These are phyloP conservation scores for Colletotrichum sp. DNA, from an alignment of 2,329 filamentous ascomycete genomes.

Conservation along the genomic window DNA sequence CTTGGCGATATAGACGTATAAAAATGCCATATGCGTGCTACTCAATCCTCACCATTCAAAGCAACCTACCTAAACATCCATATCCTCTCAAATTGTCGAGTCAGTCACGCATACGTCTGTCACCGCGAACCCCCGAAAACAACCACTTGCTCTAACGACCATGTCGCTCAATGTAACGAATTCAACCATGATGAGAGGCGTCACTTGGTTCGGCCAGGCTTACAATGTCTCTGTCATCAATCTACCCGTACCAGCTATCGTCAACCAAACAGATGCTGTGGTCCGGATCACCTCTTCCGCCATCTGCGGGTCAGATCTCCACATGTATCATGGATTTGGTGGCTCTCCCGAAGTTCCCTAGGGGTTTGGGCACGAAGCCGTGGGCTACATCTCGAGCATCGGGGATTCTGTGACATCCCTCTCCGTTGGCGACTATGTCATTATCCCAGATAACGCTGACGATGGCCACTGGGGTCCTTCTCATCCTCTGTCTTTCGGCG, in stretches of 20 bases:
- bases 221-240: neutral
- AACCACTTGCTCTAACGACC: neutral
- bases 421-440: slow-evolving; percentile 41
- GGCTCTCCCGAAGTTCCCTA: slow-evolving; percentile 23
- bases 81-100: neutral
- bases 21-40: neutral
- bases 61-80: neutral
- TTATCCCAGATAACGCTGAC: slow-evolving; percentile 32
- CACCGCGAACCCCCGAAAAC: neutral
- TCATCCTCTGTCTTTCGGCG: neutral
- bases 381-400: slow-evolving; percentile 39
- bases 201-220: neutral
- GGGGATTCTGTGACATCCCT: slow-evolving; percentile 38
- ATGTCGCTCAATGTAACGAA: neutral
- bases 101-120: neutral
- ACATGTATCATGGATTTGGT: slow-evolving; percentile 32
- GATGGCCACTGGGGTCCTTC: neutral
- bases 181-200: neutral
- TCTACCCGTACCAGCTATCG: slow-evolving; percentile 21
- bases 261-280: slow-evolving; percentile 34
- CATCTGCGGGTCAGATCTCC: slow-evolving; percentile 39
- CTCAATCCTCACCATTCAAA: neutral
- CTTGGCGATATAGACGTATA: neutral
- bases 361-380: slow-evolving; percentile 42
- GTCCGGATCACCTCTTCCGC: slow-evolving; percentile 36